A percentile compares a stretch with the other conserved stretches of the same genome.
Evolutionary conservation across 2,329 filamentous ascomycete genomes (phyloP).

Genomic region (Penicillium expansum): DNA sequence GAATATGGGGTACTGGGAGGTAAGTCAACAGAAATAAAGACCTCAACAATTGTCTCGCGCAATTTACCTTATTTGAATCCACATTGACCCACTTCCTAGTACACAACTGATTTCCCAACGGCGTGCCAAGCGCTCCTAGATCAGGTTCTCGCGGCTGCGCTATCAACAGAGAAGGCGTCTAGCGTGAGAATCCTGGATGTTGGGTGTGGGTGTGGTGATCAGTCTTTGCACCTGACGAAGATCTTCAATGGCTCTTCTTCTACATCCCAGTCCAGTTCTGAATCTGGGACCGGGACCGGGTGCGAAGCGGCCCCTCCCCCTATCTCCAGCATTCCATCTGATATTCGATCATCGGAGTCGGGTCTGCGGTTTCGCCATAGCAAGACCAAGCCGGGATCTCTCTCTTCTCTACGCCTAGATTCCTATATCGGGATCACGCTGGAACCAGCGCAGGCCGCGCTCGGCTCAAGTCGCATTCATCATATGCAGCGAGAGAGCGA

Average conservation of each 20-base stretch:
- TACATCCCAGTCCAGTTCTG: not conserved
- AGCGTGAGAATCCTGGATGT: slow-evolving; percentile 46
- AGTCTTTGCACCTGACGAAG: slow-evolving; percentile 49
- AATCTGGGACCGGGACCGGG: not conserved
- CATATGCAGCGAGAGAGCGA: slow-evolving; percentile 1
- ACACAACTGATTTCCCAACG: slow-evolving; percentile 40
- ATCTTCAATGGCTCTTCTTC: slow-evolving; percentile 20
- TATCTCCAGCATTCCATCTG: not conserved
- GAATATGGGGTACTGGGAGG: slow-evolving; percentile 62
- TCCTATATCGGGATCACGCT: slow-evolving; percentile 48
- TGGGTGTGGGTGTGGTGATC: slow-evolving; percentile 60
- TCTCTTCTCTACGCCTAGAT: not conserved
- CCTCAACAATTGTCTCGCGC: not conserved
- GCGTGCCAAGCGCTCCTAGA: slow-evolving; percentile 53
- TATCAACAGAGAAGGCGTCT: slow-evolving; percentile 28
- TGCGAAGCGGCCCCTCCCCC: not conserved
- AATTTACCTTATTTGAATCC: not conserved
- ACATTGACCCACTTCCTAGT: slow-evolving; percentile 20
- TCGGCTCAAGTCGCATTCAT: slow-evolving; percentile 26
- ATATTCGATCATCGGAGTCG: not conserved
- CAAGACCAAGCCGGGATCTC: not conserved
- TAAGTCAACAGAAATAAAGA: slow-evolving; percentile 12
- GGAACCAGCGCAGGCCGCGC: slow-evolving; percentile 46
- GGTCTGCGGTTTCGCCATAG: not conserved
- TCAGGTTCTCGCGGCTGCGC: slow-evolving; percentile 48